These are phyloP conservation scores for Scedosporium dehoogii DNA, from an alignment of 2,329 filamentous ascomycete genomes.

Conservation along the genomic window DNA sequence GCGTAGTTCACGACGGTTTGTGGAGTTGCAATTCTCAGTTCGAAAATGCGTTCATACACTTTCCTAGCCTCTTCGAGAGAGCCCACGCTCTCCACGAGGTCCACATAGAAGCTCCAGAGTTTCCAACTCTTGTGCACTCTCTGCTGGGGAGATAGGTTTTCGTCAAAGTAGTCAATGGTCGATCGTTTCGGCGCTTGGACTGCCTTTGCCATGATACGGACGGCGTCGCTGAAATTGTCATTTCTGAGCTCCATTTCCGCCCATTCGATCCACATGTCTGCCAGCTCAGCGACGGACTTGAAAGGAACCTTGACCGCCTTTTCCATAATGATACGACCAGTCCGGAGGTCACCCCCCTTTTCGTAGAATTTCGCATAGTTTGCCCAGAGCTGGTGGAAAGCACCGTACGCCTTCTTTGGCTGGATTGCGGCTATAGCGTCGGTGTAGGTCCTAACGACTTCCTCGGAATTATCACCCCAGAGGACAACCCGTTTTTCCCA, in stretches of 20 bases:
- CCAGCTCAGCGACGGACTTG: conserved; percentile 92
- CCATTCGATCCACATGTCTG: conserved; percentile 99
- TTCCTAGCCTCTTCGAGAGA: conserved; percentile 85
- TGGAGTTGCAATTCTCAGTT: conserved; percentile 92
- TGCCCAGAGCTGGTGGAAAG: conserved; percentile 90
- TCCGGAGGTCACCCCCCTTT: conserved; percentile 70
- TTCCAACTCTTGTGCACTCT: conserved; percentile 99
- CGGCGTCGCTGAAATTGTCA: conserved; percentile 90
- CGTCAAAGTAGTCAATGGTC: conserved; percentile 99
- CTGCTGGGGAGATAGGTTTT: conserved; percentile 86
- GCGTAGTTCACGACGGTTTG: conserved; percentile 99
- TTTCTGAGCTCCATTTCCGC: conserved; percentile 95
- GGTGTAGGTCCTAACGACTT: conserved; percentile 90
- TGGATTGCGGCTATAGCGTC: conserved; percentile 87
- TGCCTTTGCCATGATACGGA: conserved; percentile 94
- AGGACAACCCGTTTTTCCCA: conserved; percentile 96
- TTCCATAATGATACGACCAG: conserved; percentile 86
- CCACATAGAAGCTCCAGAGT: conserved; percentile 98
- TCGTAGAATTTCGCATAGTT: conserved; percentile 98
- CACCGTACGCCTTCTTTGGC: conserved; percentile 86
- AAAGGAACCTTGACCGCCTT: conserved; percentile 97
- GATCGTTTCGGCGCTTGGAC: conserved; percentile 94
- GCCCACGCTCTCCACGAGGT: conserved; percentile 89
- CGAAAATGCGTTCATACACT: conserved; percentile 95
- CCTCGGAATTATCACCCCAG: conserved; percentile 86